Conservation (phyloP, 2,329 filamentous ascomycete genomes). For the Aureobasidium pullulans region DNA sequence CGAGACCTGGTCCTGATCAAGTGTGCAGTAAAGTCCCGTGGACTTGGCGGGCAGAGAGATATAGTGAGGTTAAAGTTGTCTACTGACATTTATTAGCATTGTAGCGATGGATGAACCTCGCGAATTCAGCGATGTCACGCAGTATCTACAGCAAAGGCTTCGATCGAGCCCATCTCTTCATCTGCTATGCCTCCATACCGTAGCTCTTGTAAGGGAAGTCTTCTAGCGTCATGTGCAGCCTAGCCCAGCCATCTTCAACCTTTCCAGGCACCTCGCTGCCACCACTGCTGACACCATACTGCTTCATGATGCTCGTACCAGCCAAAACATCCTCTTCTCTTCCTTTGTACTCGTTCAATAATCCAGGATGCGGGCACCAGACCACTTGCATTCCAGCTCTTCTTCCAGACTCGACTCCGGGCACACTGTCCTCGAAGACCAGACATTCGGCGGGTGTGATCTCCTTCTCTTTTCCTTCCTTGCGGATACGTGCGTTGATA, state of each 20-base stretch:
- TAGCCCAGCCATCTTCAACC: constrained; percentile 54
- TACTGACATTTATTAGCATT: too few relatives aligned
- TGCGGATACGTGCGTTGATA: constrained; percentile 65
- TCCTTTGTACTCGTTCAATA: constrained; percentile 68
- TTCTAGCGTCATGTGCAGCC: constrained; percentile 46
- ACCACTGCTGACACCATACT: constrained; percentile 31
- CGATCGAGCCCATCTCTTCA: neutral
- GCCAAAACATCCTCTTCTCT: constrained; percentile 77
- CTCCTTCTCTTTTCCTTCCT: constrained; percentile 51
- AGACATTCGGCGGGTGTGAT: constrained; percentile 81
- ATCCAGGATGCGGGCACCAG: constrained; percentile 79
- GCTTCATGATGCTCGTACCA: constrained; percentile 63
- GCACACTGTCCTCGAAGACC: constrained; percentile 93
- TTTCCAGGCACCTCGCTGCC: constrained; percentile 41
- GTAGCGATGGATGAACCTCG: too few relatives aligned
- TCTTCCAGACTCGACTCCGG: constrained; percentile 82
- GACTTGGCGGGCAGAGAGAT: too few relatives aligned
- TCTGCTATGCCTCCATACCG: constrained; percentile 39
- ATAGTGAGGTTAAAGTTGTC: too few relatives aligned
- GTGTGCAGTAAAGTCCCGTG: too few relatives aligned
- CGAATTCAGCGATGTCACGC: too few relatives aligned
- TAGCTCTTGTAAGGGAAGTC: constrained; percentile 54
- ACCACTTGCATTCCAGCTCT: constrained; percentile 91
- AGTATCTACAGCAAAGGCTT: neutral
- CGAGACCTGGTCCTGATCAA: too few relatives aligned